Conservation (phyloP, 2,329 filamentous ascomycete genomes). For the Alternaria longipes region DNA sequence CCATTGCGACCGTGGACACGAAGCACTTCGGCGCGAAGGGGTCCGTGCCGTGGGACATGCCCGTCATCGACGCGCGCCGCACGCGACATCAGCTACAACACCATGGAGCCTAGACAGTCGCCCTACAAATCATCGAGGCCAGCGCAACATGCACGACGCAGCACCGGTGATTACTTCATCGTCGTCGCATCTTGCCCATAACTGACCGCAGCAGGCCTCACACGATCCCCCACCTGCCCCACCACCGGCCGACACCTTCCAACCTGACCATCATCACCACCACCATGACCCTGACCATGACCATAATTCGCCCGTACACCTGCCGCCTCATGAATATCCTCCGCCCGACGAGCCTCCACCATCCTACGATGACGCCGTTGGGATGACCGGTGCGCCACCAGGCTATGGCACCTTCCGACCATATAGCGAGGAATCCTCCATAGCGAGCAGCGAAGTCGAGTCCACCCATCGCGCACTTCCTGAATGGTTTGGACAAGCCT, state of each 20-base stretch:
- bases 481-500: constrained; percentile 41
- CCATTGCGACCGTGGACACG: constrained; percentile 26
- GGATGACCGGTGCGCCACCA: constrained; percentile 34
- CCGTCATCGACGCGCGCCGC: constrained; percentile 22
- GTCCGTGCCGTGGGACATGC: constrained; percentile 28
- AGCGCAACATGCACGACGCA: constrained; percentile 24
- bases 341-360: constrained; percentile 43
- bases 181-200: not conserved
- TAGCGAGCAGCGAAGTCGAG: constrained; percentile 42
- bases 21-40: constrained; percentile 20
- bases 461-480: constrained; percentile 32
- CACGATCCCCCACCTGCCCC: constrained; percentile 23
- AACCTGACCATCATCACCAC: not conserved
- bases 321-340: not conserved
- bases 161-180: constrained; percentile 3
- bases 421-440: constrained; percentile 42
- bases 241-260: constrained; percentile 1
- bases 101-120: constrained; percentile 11
- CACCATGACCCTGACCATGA: not conserved
- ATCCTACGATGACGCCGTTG: constrained; percentile 46
- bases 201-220: constrained; percentile 12
- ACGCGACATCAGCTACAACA: constrained; percentile 19
- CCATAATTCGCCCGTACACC: constrained; percentile 18
- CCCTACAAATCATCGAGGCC: not conserved
- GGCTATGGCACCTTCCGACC: constrained; percentile 44